Base-by-base conservation (phyloP, 1,284 basidiomycete genomes). In the Cutaneotrichosporon daszewskae region DNA sequence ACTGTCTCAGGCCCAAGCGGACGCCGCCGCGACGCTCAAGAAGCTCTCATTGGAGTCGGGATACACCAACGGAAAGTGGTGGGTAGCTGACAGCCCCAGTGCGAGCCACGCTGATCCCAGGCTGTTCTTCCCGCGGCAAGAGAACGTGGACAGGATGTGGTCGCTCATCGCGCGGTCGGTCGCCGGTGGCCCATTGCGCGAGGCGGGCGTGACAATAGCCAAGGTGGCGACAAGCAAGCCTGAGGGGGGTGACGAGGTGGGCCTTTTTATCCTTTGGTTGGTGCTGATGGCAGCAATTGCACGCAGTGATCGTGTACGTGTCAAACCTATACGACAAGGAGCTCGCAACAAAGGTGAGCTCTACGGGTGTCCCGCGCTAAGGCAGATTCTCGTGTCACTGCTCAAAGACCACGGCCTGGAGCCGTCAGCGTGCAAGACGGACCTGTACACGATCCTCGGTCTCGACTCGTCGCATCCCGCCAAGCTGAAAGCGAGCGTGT, bases 401-500 rank as follows among this genome's bases (percentile, higher is more conserved):
- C 50, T 62, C 12, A 46, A 38, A 13, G 34, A 56, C 11, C 63
- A 66, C 32, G 65, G 62, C 9, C 42, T 66, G 23, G 57, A 63
- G 28, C 58, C 59, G 0, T 44, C 45, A 2, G 53, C 59, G 0
- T 51, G 47, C 47, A 68, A 66, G 43, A 57, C 59, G 0, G 64
- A 69, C 44, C 44, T 69, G 10, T 69, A 69, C 53, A 71, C 69
- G 0, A 19, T 60, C 2, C 58, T 66, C 22, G 63, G 62, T 1
- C 64, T 72, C 39, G 66, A 68, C 43, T 67, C 63, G n/a, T 63
- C 64, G 31, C 70, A 72, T 32, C 49, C 59, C 3, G 59, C 57
- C 16, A 57, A 59, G 23, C 53, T 71, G 33, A 52, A 61, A 3
- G 63, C 65, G 13, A 58, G 54, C 4, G 53, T 67, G 9, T 64